Percentiles rank a stretch among this genome's conserved stretches.
These are phyloP conservation scores for Lactarius hatsudake DNA, from an alignment of 768 basidiomycete genomes.

Conservation along the genomic window DNA sequence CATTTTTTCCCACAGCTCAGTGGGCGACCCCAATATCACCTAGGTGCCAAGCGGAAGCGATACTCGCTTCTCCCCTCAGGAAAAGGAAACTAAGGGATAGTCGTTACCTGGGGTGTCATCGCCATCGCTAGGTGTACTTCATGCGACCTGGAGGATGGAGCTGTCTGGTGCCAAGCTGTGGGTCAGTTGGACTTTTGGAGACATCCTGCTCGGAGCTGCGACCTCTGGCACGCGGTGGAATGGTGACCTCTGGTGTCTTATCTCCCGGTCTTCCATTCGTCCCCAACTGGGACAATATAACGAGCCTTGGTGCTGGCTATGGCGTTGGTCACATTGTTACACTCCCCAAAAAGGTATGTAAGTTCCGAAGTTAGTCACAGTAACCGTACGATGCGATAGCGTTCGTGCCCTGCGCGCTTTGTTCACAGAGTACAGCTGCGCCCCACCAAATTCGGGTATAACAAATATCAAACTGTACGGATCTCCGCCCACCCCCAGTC, in stretches of 20 bases:
- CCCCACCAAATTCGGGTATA: constrained; percentile 77
- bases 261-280: background rate
- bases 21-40: background rate
- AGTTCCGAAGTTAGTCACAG: background rate
- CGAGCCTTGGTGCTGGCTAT: constrained; percentile 70
- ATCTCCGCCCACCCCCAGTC: background rate
- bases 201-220: constrained; percentile 69
- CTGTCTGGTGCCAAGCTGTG: constrained; percentile 75
- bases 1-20: constrained; percentile 11
- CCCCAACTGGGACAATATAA: background rate
- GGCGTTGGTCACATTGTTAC: constrained; percentile 92
- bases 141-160: constrained; percentile 45
- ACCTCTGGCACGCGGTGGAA: background rate
- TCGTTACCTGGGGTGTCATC: background rate
- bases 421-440: constrained; percentile 47
- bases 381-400: too few species aligned
- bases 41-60: background rate
- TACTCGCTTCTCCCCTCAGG: background rate
- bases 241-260: constrained; percentile 32
- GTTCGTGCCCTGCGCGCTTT: background rate
- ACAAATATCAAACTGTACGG: constrained; percentile 71
- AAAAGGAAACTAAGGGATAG: constrained; percentile 1
- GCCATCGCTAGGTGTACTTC: background rate
- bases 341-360: constrained; percentile 70
- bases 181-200: constrained; percentile 52